Percentiles rank a stretch among this genome's conserved stretches.
Conservation (phyloP, 345 rosid species). For the Salix viminalis region DNA sequence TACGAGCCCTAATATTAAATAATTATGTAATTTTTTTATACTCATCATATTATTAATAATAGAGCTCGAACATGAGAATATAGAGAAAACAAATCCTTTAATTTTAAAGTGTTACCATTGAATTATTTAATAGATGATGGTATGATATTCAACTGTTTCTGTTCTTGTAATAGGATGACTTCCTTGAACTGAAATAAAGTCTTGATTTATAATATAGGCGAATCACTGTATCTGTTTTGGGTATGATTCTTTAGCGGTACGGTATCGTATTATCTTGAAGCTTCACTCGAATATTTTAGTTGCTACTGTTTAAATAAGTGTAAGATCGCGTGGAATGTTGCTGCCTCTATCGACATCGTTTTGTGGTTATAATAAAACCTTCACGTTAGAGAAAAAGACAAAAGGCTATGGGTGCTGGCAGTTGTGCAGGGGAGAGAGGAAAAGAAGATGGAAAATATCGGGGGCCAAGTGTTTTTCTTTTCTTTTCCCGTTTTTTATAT, state of each 20-base stretch:
- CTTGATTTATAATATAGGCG: not conserved
- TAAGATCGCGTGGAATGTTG: not conserved
- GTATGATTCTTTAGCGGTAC: not conserved
- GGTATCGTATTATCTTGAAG: not conserved
- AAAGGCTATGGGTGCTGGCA: too few relatives aligned
- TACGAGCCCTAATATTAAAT: too few relatives aligned
- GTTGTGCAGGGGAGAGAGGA: too few relatives aligned
- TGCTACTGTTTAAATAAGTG: not conserved
- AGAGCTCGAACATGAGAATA: too few relatives aligned
- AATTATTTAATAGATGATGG: too few relatives aligned
- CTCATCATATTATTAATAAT: too few relatives aligned
- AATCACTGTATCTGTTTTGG: not conserved
- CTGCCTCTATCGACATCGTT: not conserved
- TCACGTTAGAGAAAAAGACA: constrained; percentile 30
- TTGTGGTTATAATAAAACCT: not conserved
- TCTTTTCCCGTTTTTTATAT: too few relatives aligned
- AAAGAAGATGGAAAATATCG: too few relatives aligned
- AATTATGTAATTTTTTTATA: too few relatives aligned
- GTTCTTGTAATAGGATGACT: not conserved
- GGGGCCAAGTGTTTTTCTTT: too few relatives aligned
- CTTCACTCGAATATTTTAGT: not conserved
- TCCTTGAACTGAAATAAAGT: not conserved
- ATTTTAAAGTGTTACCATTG: too few relatives aligned
- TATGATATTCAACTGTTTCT: not conserved
- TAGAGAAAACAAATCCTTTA: too few relatives aligned